phyloP scores from a whole-genome alignment of 192 early-diverging fungal species.

The Pilaira anomala region DNA sequence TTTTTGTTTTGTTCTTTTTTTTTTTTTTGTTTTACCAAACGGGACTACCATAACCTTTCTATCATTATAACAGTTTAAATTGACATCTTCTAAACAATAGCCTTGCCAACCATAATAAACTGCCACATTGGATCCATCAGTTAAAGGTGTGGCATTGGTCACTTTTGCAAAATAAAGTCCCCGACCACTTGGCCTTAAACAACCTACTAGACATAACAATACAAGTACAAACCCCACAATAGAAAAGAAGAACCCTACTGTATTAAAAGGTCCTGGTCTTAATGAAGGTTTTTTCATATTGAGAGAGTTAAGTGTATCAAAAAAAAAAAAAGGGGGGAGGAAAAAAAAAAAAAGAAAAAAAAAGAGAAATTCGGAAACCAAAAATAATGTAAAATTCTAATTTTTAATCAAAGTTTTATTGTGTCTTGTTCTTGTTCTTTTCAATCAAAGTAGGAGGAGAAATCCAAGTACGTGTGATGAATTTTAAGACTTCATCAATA shows the following conservation, averaged over 20 bases:
- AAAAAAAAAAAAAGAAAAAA: conserved; percentile 1
- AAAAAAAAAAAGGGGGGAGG: not conserved
- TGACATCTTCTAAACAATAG: conserved; percentile 20
- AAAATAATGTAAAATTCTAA: not conserved
- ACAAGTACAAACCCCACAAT: conserved; percentile 22
- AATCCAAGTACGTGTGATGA: conserved; percentile 36
- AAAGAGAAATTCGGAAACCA: not conserved
- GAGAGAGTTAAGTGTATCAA: not conserved
- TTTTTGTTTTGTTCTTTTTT: no score
- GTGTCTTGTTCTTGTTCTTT: conserved; percentile 25
- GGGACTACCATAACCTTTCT: conserved; percentile 21
- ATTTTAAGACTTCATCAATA: conserved; percentile 91
- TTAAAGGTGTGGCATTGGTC: not conserved
- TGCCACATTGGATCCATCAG: not conserved
- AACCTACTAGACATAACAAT: conserved; percentile 19
- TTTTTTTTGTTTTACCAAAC: conserved; percentile 20
- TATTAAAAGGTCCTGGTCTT: conserved; percentile 8
- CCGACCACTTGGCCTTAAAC: not conserved
- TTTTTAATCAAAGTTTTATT: conserved; percentile 16
- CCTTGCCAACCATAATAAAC: conserved; percentile 21
- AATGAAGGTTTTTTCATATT: conserved; percentile 10
- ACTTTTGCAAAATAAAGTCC: conserved; percentile 28
- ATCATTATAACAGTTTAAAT: conserved; percentile 16
- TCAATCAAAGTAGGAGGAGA: conserved; percentile 28
- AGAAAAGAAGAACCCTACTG: conserved; percentile 18